Conservation (phyloP, 2,329 filamentous ascomycete species). For the Hirsutella thompsonii region DNA sequence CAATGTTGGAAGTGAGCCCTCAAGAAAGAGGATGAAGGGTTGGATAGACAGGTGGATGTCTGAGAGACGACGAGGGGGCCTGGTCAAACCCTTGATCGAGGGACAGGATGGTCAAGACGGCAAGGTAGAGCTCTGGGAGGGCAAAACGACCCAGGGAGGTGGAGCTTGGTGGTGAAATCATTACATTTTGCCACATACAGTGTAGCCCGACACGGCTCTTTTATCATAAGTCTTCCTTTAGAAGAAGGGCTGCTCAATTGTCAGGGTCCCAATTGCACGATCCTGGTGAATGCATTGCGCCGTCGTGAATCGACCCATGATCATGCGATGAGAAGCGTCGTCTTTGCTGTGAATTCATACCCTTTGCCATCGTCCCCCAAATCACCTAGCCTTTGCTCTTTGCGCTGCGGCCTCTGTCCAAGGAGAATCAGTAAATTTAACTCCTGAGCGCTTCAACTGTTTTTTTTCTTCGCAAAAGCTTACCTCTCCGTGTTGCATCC, state of each 20-base stretch:
- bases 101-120: constrained; percentile 21
- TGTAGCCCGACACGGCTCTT: no score
- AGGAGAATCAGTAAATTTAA: no score
- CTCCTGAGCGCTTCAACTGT: no score
- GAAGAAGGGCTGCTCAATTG: no score
- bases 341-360: no score
- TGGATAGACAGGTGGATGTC: constrained; percentile 52
- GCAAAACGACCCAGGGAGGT: constrained; percentile 23
- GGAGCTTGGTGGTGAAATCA: constrained; percentile 23
- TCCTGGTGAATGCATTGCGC: no score
- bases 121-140: constrained; percentile 21
- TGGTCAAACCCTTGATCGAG: constrained; percentile 30
- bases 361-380: not conserved
- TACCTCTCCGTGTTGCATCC: constrained; percentile 81
- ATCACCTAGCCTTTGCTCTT: constrained; percentile 41
- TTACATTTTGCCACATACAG: no score
- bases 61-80: constrained; percentile 43
- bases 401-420: constrained; percentile 42
- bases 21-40: constrained; percentile 46
- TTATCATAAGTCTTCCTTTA: no score
- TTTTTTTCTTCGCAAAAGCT: constrained; percentile 12
- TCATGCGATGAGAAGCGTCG: no score
- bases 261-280: no score
- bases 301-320: no score
- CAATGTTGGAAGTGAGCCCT: constrained; percentile 54